Base-by-base conservation (phyloP, 2,329 filamentous ascomycete genomes). In the Claviceps pusilla region DNA sequence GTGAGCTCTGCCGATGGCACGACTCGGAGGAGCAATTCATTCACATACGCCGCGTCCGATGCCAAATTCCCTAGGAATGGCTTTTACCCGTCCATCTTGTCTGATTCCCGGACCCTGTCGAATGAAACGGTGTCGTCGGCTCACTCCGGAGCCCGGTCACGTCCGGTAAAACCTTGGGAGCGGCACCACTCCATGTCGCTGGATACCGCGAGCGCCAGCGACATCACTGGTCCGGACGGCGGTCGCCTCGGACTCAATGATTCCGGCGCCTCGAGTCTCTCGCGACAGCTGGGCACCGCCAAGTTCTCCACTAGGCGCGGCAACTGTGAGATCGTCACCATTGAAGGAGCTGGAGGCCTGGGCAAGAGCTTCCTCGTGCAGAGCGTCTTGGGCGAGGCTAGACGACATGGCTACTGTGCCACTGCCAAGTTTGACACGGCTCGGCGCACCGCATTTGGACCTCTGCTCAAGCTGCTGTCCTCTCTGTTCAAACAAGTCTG, bases 401-500 rank as follows among this genome's bases (percentile, higher is more conserved):
- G 81, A 51, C 73, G 77, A 48, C 75, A 76, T 56, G 82, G 82
- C 3, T 84, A 84, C 62, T 84, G 80, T 60, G 79, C 80, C 7
- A 82, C 79, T 37, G 77, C 81, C 45, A 84, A 84, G 62, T 84
- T 84, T 56, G 82, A 85, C 60, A 78, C 76, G 0, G 76, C 80
- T 0, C 73, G 77, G 59, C 76, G 76, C 59, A 78, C 74, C 9
- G 78, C 82, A 3, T 84, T 83, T 63, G 80, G 80, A 1, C 81
- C 82, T 4, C 66, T 84, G 43, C 72, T 84, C 31, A 83, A 79
- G 65, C 67, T 84, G n/a, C 66, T 84, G 11, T 83, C 80, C 11
- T 83, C 79, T 24, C 68, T 85, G 16, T 84, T 84, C 66, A 80
- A 80, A 61, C 82, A 85, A 63, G 78, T 84, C 3, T 84, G 80